Conservation (phyloP, 352 stramenopile genomes). For the Globisporangium nagaii region DNA sequence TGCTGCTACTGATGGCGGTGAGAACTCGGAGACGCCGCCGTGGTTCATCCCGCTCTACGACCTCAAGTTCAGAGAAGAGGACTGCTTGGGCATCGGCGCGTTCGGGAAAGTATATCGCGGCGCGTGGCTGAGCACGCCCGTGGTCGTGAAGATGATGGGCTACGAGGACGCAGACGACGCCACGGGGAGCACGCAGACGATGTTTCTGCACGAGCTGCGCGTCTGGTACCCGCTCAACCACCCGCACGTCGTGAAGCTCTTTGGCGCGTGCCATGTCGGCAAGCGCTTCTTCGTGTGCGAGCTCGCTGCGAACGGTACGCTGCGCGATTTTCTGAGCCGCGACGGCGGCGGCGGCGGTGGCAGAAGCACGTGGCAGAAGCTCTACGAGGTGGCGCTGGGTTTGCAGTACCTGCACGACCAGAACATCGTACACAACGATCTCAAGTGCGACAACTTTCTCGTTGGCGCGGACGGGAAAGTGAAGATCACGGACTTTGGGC, state of each 20-base stretch:
- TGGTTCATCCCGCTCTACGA: constrained; percentile 9
- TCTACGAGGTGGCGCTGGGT: constrained; percentile 8
- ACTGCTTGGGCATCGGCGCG: neutral
- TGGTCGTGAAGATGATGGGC: constrained; percentile 10
- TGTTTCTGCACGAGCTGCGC: constrained; percentile 24
- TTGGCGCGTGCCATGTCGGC: constrained; percentile 30
- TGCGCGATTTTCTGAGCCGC: constrained; percentile 17
- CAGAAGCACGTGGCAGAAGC: neutral
- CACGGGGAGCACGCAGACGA: neutral
- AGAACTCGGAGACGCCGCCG: neutral
- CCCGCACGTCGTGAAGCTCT: constrained; percentile 35
- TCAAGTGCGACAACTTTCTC: constrained; percentile 13
- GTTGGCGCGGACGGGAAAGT: neutral
- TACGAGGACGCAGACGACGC: neutral
- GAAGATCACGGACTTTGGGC: constrained; percentile 11
- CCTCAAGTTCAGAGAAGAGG: constrained; percentile 1
- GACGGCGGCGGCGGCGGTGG: neutral
- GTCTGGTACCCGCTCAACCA: constrained; percentile 31
- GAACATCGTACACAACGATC: constrained; percentile 8
- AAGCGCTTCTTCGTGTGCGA: constrained; percentile 32
- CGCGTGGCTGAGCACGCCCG: constrained; percentile 3
- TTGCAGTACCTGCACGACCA: constrained; percentile 9
- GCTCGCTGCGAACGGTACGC: constrained; percentile 18
- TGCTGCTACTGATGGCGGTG: neutral
- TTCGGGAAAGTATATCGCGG: constrained; percentile 4